Evolutionary conservation across 257 asterid species (phyloP), one percentile per base, ranked within the genome.

Genomic region (Nicotiana paniculata): DNA sequence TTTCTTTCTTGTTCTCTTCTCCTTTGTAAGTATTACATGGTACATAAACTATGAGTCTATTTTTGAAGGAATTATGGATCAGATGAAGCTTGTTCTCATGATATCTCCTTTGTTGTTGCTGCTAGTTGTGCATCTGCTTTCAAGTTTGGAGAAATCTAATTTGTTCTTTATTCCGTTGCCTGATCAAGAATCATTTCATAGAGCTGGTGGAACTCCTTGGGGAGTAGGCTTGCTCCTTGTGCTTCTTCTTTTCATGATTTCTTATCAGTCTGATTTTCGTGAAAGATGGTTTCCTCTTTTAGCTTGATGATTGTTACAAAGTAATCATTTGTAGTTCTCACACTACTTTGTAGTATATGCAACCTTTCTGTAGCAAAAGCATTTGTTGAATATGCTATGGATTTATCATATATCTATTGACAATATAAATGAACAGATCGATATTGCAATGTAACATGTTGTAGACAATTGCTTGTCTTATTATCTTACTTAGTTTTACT

Each of bases 161-260:
- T 83, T 88, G 77, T 84, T 88, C 84, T 90, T 88, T 79, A 32
- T 92, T 7, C 91, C 93, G 8, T 64, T 84, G 59, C 93, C 93
- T 37, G 92, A 91, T 83, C 90, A 85, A 78, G 92, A 89, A 77
- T 86, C 96, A 39, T 18, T 92, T 74, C 90, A 92, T 81, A 85
- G 93, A 43, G 96, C 92, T 30, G 96, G 94, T 9, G 94, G 96
- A 15, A 91, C 97, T 69, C 98, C 98, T 2, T 95, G 97, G 98
- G 97, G 97, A 2, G 90, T 93, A 35, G 98, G 86, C 3, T 61
- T 93, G 54, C 86, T 95, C 61, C 98, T 95, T 33, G 97, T 91
- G 46, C 85, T 95, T 24, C 90, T 95, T 26, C 81, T 95, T 77
- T 93, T 93, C 91, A 93, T 95, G 97, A 88, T 93, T 35, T 93